Evolutionary conservation across 176 grass and related monocot species (phyloP).

Genomic region (Oryza nivara): DNA sequence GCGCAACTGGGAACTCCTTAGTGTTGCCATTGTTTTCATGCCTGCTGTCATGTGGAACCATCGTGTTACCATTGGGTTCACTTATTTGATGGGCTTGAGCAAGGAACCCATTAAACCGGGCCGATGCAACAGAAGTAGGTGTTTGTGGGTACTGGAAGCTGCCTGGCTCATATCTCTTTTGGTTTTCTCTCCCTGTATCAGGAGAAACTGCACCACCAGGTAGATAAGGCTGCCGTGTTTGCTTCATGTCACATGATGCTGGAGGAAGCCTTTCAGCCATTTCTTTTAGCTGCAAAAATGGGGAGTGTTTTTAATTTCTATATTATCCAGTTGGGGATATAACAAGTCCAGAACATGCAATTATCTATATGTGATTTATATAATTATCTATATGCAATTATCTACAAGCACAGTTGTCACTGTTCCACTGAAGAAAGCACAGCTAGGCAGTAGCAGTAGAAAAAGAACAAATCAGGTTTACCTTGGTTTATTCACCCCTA

Average conservation of each 20-base stretch:
- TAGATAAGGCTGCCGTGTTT: constrained; percentile 24
- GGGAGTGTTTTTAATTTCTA: not conserved
- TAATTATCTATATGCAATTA: not conserved
- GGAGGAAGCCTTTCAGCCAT: constrained; percentile 78
- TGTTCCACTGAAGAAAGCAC: not conserved
- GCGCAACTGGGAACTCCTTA: constrained; percentile 47
- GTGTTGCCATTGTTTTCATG: constrained; percentile 19
- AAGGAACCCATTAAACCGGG: constrained; percentile 40
- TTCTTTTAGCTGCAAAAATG: constrained; percentile 75
- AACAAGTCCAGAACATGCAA: not conserved
- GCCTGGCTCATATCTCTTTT: constrained; percentile 39
- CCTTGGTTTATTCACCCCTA: not conserved
- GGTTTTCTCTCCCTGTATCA: constrained; percentile 48
- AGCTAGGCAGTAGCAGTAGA: not conserved
- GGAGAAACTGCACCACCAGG: constrained; percentile 39
- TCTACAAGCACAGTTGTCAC: not conserved
- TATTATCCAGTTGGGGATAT: not conserved
- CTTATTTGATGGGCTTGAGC: constrained; percentile 44
- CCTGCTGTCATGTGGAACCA: constrained; percentile 23
- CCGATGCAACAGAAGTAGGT: constrained; percentile 2
- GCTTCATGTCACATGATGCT: constrained; percentile 48
- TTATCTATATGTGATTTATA: not conserved
- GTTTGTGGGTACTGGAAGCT: constrained; percentile 31
- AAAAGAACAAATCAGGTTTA: not conserved
- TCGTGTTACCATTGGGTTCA: constrained; percentile 28